These are phyloP conservation scores for Backusella parvicylindrica DNA, from an alignment of 192 early-diverging fungal genomes.

Conservation along the genomic window DNA sequence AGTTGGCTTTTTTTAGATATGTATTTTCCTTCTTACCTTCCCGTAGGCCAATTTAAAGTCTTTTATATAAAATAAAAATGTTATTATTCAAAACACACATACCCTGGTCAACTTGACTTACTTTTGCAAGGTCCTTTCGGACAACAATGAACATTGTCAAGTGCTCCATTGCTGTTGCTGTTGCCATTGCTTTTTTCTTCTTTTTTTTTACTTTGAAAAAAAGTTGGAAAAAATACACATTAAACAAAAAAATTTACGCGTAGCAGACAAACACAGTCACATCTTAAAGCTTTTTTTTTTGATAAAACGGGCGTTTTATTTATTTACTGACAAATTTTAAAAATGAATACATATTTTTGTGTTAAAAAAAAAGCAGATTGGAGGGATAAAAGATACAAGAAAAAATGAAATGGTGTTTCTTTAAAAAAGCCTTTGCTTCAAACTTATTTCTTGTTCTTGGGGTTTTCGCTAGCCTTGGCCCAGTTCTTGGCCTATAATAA, in stretches of 20 bases:
- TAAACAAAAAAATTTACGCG: background rate
- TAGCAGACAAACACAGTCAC: background rate
- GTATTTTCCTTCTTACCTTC: slow-evolving; percentile 46
- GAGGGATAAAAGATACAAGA: background rate
- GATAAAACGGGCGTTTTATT: background rate
- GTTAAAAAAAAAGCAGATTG: background rate
- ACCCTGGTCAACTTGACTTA: slow-evolving; percentile 6
- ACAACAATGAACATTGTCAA: slow-evolving; percentile 79
- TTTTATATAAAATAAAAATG: background rate
- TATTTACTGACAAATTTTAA: background rate
- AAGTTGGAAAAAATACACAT: background rate
- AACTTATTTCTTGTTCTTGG: slow-evolving; percentile 9
- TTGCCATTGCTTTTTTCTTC: background rate
- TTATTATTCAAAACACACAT: background rate
- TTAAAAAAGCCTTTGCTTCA: background rate
- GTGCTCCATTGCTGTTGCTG: slow-evolving; percentile 40
- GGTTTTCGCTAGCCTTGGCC: slow-evolving; percentile 4
- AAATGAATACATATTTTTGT: background rate
- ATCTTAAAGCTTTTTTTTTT: background rate
- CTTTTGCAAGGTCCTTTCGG: slow-evolving; percentile 75
- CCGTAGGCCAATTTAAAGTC: slow-evolving; percentile 57
- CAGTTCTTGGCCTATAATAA: slow-evolving; percentile 11
- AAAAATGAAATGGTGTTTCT: background rate
- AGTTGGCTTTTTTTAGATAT: background rate
- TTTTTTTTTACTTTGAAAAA: background rate